Evolutionary conservation across 2,329 filamentous ascomycete genomes (phyloP).

Genomic region (Fusarium buharicum): DNA sequence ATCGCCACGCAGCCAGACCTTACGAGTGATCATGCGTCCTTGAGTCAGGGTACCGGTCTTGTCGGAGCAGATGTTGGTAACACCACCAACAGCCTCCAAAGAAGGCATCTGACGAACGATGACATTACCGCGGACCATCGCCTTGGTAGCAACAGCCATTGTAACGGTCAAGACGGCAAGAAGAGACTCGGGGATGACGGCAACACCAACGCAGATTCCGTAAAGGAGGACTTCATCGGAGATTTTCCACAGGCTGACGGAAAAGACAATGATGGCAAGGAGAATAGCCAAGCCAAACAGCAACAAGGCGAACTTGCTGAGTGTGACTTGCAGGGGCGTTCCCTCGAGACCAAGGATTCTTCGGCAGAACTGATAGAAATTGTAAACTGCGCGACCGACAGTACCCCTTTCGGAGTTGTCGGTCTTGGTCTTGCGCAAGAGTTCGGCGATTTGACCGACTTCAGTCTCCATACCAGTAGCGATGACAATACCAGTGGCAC

Average conservation of each 20-base stretch:
- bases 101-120: slow-evolving; percentile 73
- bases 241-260: slow-evolving; percentile 64
- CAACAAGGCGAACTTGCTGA: slow-evolving; percentile 85
- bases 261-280: slow-evolving; percentile 71
- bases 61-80: slow-evolving; percentile 77
- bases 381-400: slow-evolving; percentile 57
- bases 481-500: slow-evolving; percentile 74
- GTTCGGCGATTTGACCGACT: slow-evolving; percentile 78
- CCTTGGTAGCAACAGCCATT: slow-evolving; percentile 73
- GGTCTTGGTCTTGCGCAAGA: slow-evolving; percentile 68
- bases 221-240: slow-evolving; percentile 69
- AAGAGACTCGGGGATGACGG: slow-evolving; percentile 73
- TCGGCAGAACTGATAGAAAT: slow-evolving; percentile 56
- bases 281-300: slow-evolving; percentile 78
- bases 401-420: slow-evolving; percentile 55
- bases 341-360: slow-evolving; percentile 74
- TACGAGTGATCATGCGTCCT: slow-evolving; percentile 73
- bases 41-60: slow-evolving; percentile 76
- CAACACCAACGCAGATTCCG: slow-evolving; percentile 69
- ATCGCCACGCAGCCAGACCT: slow-evolving; percentile 68
- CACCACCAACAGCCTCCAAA: slow-evolving; percentile 73
- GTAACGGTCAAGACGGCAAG: slow-evolving; percentile 78
- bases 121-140: slow-evolving; percentile 72
- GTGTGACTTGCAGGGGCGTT: slow-evolving; percentile 84
- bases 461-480: slow-evolving; percentile 79